A percentile compares a stretch with the other conserved stretches of the same genome.
These are phyloP conservation scores for Phytophthora foliorum DNA, from an alignment of 352 stramenopile species.

Conservation along the genomic window DNA sequence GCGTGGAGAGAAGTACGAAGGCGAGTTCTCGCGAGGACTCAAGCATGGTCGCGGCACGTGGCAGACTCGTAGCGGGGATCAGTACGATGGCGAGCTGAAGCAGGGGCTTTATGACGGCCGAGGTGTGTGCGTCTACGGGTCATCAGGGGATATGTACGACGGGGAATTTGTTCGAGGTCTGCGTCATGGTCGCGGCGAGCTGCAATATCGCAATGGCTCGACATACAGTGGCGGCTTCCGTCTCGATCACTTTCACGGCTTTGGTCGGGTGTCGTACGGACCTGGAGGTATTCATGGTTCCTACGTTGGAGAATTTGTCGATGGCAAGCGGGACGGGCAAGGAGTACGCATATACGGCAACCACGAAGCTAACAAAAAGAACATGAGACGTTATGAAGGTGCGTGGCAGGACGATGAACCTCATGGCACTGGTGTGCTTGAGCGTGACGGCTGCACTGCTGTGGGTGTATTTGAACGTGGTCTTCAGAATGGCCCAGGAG, in stretches of 20 bases:
- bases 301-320: slow-evolving; percentile 71
- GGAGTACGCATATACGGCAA: slow-evolving; percentile 68
- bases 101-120: slow-evolving; percentile 62
- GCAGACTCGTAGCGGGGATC: slow-evolving; percentile 48
- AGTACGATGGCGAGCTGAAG: slow-evolving; percentile 66
- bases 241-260: slow-evolving; percentile 65
- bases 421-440: slow-evolving; percentile 64
- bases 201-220: slow-evolving; percentile 59
- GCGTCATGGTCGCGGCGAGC: slow-evolving; percentile 64
- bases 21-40: slow-evolving; percentile 60
- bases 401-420: slow-evolving; percentile 70
- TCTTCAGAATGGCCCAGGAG: slow-evolving; percentile 63
- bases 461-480: slow-evolving; percentile 68
- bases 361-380: slow-evolving; percentile 28
- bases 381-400: slow-evolving; percentile 66
- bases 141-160: slow-evolving; percentile 72
- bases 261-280: slow-evolving; percentile 63
- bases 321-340: slow-evolving; percentile 66
- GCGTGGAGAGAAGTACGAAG: slow-evolving; percentile 71
- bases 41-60: slow-evolving; percentile 66
- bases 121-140: slow-evolving; percentile 66
- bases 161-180: slow-evolving; percentile 69
- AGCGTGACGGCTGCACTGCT: slow-evolving; percentile 60
- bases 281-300: slow-evolving; percentile 53
- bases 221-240: slow-evolving; percentile 66